Evolutionary conservation across 768 basidiomycete genomes (phyloP).

Genomic region (Epithele typhae): DNA sequence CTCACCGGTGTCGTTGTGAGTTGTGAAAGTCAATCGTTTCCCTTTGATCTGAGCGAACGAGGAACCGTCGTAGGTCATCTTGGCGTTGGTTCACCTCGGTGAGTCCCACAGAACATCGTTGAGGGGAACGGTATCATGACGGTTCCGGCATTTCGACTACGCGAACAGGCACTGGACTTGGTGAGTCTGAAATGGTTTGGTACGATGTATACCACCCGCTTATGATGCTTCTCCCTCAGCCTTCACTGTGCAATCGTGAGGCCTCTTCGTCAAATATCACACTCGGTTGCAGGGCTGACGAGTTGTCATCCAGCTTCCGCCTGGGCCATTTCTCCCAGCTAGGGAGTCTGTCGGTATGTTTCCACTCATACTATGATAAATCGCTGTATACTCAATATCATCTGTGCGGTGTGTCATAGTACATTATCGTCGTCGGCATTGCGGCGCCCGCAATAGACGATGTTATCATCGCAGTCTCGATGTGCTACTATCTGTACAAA

Average conservation of each 20-base stretch:
- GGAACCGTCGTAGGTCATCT: too few species aligned
- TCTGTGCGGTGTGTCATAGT: conserved; percentile 27
- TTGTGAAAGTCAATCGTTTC: too few species aligned
- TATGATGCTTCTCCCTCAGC: conserved; percentile 25
- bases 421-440: conserved; percentile 44
- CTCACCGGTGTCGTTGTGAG: conserved; percentile 41
- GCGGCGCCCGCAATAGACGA: conserved; percentile 46
- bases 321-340: conserved; percentile 32
- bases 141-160: not conserved
- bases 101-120: conserved; percentile 9
- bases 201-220: not conserved
- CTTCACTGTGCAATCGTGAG: conserved; percentile 43
- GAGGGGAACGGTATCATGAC: not conserved
- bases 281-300: too few species aligned
- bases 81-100: conserved; percentile 42
- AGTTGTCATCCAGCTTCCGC: conserved; percentile 15
- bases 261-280: too few species aligned
- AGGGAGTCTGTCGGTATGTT: conserved; percentile 28
- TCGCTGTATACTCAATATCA: too few species aligned
- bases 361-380: too few species aligned
- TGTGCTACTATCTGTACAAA: conserved; percentile 46
- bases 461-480: conserved; percentile 42
- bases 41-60: too few species aligned
- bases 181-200: conserved; percentile 13
- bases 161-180: conserved; percentile 17